phyloP scores from a whole-genome alignment of 108 stramenopile species.

The Cyclotella sp. region DNA sequence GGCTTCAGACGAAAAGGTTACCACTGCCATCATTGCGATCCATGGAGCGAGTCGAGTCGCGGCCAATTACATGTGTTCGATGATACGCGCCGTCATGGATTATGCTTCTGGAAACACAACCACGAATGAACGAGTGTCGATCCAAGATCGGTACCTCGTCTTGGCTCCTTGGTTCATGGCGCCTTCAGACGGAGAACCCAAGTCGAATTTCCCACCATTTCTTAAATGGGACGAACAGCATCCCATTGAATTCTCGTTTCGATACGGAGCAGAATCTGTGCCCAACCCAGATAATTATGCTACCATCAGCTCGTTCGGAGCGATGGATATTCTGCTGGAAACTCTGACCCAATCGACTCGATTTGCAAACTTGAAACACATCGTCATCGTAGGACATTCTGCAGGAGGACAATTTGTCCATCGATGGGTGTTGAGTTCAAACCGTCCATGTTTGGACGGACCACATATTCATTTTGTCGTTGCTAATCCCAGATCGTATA shows the following conservation, averaged over 20 bases:
- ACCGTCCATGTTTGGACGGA: slow-evolving; percentile 43
- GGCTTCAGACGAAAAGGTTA: slow-evolving; percentile 13
- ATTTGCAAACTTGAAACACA: slow-evolving; percentile 60
- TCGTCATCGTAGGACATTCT: slow-evolving; percentile 81
- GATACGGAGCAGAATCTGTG: slow-evolving; percentile 82
- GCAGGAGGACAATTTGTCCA: slow-evolving; percentile 85
- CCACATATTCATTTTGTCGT: slow-evolving; percentile 59
- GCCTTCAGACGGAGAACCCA: slow-evolving; percentile 39
- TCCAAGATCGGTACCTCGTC: slow-evolving; percentile 26
- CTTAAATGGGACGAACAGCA: slow-evolving; percentile 64
- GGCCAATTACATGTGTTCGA: slow-evolving; percentile 69
- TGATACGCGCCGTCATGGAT: slow-evolving; percentile 51
- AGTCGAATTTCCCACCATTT: slow-evolving; percentile 22
- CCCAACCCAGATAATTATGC: slow-evolving; percentile 11
- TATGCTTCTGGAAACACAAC: neutral
- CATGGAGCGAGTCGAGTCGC: slow-evolving; percentile 80
- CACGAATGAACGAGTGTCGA: neutral
- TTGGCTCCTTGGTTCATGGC: slow-evolving; percentile 76
- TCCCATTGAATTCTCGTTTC: slow-evolving; percentile 67
- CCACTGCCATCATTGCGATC: slow-evolving; percentile 57
- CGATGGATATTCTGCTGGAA: slow-evolving; percentile 68
- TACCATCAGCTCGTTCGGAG: slow-evolving; percentile 72
- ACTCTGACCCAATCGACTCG: slow-evolving; percentile 27
- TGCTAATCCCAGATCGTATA: slow-evolving; percentile 81
- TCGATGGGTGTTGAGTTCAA: slow-evolving; percentile 78